Conservation (phyloP, 352 stramenopile species). For the Globisporangium heterothallicum region DNA sequence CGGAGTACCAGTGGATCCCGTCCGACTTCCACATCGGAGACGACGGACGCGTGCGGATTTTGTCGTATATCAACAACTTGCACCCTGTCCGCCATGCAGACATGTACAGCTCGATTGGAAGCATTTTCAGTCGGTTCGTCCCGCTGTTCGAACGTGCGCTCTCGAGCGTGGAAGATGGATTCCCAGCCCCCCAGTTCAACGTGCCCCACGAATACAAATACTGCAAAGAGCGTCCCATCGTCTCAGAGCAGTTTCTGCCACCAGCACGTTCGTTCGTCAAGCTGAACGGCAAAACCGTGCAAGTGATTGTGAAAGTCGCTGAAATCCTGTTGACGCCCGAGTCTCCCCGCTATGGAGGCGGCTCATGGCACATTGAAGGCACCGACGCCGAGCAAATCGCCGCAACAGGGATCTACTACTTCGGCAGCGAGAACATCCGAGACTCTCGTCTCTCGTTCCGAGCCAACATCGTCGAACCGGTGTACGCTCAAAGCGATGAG, state of each 20-base stretch:
- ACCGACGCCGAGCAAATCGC: conserved; percentile 35
- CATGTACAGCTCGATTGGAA: conserved; percentile 29
- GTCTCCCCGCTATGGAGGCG: conserved; percentile 29
- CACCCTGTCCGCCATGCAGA: conserved; percentile 19
- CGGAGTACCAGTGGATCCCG: conserved; percentile 39
- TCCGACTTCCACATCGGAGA: conserved; percentile 22
- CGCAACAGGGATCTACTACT: conserved; percentile 48
- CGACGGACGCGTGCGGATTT: conserved; percentile 14
- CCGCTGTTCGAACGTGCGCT: conserved; percentile 33
- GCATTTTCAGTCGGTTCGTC: conserved; percentile 30
- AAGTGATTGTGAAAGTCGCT: conserved; percentile 48
- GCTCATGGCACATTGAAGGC: conserved; percentile 46
- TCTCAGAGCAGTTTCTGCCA: background rate
- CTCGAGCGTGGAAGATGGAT: background rate
- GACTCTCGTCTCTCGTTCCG: conserved; percentile 33
- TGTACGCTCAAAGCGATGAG: conserved; percentile 24
- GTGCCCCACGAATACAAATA: conserved; percentile 2
- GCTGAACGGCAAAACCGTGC: conserved; percentile 19
- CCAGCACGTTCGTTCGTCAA: conserved; percentile 15
- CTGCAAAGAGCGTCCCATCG: background rate
- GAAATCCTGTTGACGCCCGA: conserved; percentile 41
- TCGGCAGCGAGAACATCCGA: conserved; percentile 39
- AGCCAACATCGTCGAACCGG: conserved; percentile 18
- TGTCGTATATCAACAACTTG: conserved; percentile 57
- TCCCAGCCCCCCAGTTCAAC: background rate